These are phyloP conservation scores for Zoysia japonica DNA, from an alignment of 176 grass and related monocot genomes.

Conservation along the genomic window DNA sequence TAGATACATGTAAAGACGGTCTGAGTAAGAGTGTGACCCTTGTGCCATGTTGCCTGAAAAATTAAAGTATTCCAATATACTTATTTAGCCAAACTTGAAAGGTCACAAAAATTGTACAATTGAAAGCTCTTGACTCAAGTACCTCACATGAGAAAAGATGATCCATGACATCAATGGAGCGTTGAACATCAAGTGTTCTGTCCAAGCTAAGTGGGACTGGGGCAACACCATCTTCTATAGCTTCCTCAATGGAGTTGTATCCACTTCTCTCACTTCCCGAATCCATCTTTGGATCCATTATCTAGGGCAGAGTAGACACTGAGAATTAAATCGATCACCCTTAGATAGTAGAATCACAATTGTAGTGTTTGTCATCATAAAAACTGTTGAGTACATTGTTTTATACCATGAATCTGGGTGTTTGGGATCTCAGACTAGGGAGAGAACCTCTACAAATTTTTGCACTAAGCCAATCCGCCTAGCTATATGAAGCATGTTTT, in stretches of 20 bases:
- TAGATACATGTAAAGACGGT: constrained; percentile 98
- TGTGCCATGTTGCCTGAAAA: constrained; percentile 93
- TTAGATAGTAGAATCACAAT: constrained; percentile 1
- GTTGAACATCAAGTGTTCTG: constrained; percentile 71
- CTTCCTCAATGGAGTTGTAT: constrained; percentile 86
- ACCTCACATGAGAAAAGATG: constrained; percentile 99
- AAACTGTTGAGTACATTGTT: background rate
- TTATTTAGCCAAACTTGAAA: constrained; percentile 38
- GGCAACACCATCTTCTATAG: constrained; percentile 83
- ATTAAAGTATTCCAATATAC: constrained; percentile 34
- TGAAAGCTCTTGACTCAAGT: constrained; percentile 39
- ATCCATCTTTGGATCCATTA: constrained; percentile 99
- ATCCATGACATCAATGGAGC: constrained; percentile 84
- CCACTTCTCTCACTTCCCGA: constrained; percentile 76
- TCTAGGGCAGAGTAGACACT: constrained; percentile 44
- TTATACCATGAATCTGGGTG: background rate
- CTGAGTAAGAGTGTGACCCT: constrained; percentile 85
- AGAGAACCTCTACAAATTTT: too few relatives aligned
- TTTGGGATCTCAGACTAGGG: too few relatives aligned
- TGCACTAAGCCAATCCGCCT: too few relatives aligned
- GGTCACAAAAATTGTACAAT: constrained; percentile 10
- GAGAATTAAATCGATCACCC: constrained; percentile 30
- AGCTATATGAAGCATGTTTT: constrained; percentile 19
- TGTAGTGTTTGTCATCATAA: background rate
- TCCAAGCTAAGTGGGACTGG: constrained; percentile 89